Percentiles rank a stretch among this genome's conserved stretches.
Conservation (phyloP, 345 rosid species). For the Luvunga scandens region DNA sequence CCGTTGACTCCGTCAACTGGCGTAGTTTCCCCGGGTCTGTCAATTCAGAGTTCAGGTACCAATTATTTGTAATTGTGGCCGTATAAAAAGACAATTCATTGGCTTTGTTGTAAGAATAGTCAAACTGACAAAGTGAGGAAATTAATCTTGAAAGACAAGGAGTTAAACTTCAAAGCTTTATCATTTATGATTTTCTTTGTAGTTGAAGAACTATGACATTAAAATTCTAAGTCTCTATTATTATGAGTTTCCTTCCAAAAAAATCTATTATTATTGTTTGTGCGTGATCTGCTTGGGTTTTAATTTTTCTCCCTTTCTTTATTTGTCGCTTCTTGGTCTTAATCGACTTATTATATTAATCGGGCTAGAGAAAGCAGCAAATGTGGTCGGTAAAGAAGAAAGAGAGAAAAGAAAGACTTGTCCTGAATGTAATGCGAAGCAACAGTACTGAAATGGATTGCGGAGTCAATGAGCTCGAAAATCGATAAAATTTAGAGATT, state of each 20-base stretch:
- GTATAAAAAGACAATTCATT: not conserved
- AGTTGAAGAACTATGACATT: constrained; percentile 3
- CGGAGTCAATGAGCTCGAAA: constrained; percentile 19
- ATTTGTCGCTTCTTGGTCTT: constrained; percentile 34
- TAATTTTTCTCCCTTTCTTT: not conserved
- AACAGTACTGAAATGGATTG: not conserved
- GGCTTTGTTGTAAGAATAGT: constrained; percentile 1
- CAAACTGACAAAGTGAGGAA: not conserved
- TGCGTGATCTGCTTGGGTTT: not conserved
- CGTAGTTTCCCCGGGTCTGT: constrained; percentile 60
- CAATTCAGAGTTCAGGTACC: constrained; percentile 68
- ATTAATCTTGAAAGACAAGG: not conserved
- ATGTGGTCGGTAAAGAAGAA: constrained; percentile 11
- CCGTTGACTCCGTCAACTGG: constrained; percentile 64
- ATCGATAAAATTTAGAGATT: constrained; percentile 23
- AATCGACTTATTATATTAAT: constrained; percentile 24
- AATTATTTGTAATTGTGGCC: not conserved
- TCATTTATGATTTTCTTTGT: not conserved
- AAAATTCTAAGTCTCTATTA: too few species aligned
- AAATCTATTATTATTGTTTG: too few species aligned
- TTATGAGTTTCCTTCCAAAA: too few species aligned
- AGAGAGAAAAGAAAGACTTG: not conserved
- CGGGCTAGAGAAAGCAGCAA: constrained; percentile 15
- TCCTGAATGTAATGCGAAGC: not conserved
- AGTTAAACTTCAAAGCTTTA: not conserved